Evolutionary conservation across 208 protist species (phyloP).

Genomic region (Leishmania braziliensis): DNA sequence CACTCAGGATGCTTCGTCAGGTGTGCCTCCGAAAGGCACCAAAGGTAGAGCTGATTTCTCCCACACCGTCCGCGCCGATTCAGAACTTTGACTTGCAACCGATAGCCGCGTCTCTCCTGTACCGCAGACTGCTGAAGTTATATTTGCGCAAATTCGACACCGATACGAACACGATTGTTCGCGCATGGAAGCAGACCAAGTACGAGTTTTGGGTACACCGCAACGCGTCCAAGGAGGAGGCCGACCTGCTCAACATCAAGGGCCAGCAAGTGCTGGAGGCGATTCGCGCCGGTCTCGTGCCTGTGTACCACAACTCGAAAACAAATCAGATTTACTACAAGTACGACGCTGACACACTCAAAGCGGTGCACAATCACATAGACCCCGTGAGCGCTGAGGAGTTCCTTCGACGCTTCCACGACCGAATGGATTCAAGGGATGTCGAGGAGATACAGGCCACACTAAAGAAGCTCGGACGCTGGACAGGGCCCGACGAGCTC

Average conservation of each 20-base stretch:
- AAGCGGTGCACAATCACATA: constrained; percentile 80
- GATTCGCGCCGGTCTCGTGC: constrained; percentile 75
- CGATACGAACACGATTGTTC: constrained; percentile 81
- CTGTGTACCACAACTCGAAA: constrained; percentile 70
- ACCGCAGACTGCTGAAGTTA: constrained; percentile 81
- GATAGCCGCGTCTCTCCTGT: constrained; percentile 68
- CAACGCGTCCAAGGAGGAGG: constrained; percentile 48
- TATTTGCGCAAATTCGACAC: constrained; percentile 90
- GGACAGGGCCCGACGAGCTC: constrained; percentile 75
- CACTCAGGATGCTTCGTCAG: constrained; percentile 24
- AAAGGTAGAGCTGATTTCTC: constrained; percentile 77
- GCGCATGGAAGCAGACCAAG: constrained; percentile 88
- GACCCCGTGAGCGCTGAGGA: constrained; percentile 79
- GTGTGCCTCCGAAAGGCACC: constrained; percentile 24
- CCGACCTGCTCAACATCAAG: constrained; percentile 68
- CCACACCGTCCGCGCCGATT: constrained; percentile 63
- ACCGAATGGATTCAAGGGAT: constrained; percentile 73
- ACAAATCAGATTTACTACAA: constrained; percentile 80
- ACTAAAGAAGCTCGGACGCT: constrained; percentile 77
- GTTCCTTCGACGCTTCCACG: constrained; percentile 81
- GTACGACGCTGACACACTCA: constrained; percentile 81
- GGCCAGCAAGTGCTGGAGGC: constrained; percentile 81
- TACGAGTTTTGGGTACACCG: constrained; percentile 84
- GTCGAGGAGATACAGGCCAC: constrained; percentile 66
- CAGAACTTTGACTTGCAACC: constrained; percentile 47